Percentiles rank a stretch among this genome's conserved stretches.
Conservation (phyloP, 2,329 filamentous ascomycete species). For the Tolypocladium album region DNA sequence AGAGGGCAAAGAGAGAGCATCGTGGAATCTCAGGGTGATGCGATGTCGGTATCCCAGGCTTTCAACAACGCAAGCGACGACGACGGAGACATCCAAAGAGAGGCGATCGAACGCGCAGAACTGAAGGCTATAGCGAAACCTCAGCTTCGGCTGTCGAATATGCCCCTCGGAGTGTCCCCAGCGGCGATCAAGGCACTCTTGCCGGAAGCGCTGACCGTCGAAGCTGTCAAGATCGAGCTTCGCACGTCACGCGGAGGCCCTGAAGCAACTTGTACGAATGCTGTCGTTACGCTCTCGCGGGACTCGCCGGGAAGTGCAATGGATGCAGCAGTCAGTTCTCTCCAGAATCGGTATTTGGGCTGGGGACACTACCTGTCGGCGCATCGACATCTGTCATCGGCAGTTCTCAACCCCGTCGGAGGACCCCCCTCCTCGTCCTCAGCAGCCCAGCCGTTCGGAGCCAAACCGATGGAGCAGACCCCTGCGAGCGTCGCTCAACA, state of each 20-base stretch:
- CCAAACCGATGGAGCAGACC: slow-evolving; percentile 47
- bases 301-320: slow-evolving; percentile 78
- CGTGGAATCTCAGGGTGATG: slow-evolving; percentile 26
- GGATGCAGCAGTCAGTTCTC: slow-evolving; percentile 62
- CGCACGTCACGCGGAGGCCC: slow-evolving; percentile 36
- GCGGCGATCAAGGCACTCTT: slow-evolving; percentile 50
- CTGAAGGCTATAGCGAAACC: slow-evolving; percentile 52
- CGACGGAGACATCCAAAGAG: slow-evolving; percentile 30
- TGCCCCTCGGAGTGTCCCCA: slow-evolving; percentile 50
- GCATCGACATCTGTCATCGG: slow-evolving; percentile 74
- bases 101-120: slow-evolving; percentile 32
- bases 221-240: slow-evolving; percentile 62
- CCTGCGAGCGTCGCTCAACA: slow-evolving; percentile 26
- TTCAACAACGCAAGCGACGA: slow-evolving; percentile 62
- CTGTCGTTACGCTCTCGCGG: slow-evolving; percentile 70
- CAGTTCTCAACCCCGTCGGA: slow-evolving; percentile 38
- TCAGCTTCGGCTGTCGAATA: slow-evolving; percentile 48
- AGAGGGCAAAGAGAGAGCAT: slow-evolving; percentile 18
- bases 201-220: slow-evolving; percentile 51
- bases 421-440: slow-evolving; percentile 25
- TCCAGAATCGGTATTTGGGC: slow-evolving; percentile 79
- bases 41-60: slow-evolving; percentile 54
- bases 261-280: slow-evolving; percentile 62
- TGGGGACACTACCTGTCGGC: slow-evolving; percentile 74
- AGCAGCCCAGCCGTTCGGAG: slow-evolving; percentile 63